Conservation (phyloP, 1,284 basidiomycete genomes). For the Cryptococcus sp. region DNA sequence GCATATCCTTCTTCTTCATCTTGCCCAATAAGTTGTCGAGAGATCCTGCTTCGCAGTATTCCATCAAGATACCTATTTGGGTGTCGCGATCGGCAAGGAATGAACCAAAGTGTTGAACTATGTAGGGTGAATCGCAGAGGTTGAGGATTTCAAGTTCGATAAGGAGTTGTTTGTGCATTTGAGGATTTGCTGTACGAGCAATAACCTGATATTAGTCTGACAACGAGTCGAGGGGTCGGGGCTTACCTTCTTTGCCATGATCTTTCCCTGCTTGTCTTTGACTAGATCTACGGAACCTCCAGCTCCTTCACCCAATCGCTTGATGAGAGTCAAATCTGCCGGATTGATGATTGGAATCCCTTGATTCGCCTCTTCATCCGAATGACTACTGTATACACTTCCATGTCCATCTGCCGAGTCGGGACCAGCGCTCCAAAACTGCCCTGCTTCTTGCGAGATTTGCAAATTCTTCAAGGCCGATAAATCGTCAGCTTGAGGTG, state of each 20-base stretch:
- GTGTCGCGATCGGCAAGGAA: conserved; percentile 89
- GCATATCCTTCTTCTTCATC: conserved; percentile 71
- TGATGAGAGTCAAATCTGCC: conserved; percentile 65
- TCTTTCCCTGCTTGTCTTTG: conserved; percentile 65
- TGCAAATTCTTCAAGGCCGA: background rate
- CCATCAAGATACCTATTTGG: conserved; percentile 95
- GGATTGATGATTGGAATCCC: conserved; percentile 32
- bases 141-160: conserved; percentile 90
- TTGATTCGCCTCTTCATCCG: conserved; percentile 2
- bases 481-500: conserved; percentile 4
- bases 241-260: conserved; percentile 82
- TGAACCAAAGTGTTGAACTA: conserved; percentile 89
- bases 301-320: conserved; percentile 85
- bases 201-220: conserved; percentile 59
- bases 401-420: conserved; percentile 1
- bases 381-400: conserved; percentile 1
- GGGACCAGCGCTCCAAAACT: background rate
- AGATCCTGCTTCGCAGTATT: conserved; percentile 76
- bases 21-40: conserved; percentile 82
- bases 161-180: conserved; percentile 76
- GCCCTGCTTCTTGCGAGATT: background rate
- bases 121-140: conserved; percentile 76
- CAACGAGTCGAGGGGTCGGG: background rate
- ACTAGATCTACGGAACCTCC: conserved; percentile 95
- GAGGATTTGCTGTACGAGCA: conserved; percentile 86